Conservation (phyloP, 805 yeast genomes). For the Nadsonia fulvescens region DNA sequence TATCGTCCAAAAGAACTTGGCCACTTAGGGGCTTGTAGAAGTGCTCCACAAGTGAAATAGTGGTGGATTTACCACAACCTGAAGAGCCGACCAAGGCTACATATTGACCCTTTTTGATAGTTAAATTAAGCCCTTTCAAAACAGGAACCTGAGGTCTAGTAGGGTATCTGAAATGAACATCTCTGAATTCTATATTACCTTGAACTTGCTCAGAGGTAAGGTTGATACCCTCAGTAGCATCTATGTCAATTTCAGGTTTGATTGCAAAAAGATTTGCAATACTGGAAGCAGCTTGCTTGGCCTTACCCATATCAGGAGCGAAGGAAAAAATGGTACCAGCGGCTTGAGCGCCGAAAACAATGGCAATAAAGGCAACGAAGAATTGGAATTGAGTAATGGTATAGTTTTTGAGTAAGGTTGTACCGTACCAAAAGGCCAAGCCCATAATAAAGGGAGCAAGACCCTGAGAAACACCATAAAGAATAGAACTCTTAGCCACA, state of each 20-base stretch:
- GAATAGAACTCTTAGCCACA: slow-evolving; percentile 16
- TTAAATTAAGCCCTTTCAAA: slow-evolving; percentile 31
- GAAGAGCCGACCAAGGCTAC: slow-evolving; percentile 56
- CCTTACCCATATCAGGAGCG: slow-evolving; percentile 27
- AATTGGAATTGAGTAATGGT: slow-evolving; percentile 18
- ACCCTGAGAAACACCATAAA: slow-evolving; percentile 23
- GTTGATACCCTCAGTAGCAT: slow-evolving; percentile 14
- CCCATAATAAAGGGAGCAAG: slow-evolving; percentile 23
- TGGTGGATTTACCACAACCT: slow-evolving; percentile 45
- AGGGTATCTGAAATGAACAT: slow-evolving; percentile 51
- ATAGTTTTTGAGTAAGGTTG: slow-evolving; percentile 18
- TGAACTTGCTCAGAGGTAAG: slow-evolving; percentile 16
- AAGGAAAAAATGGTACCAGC: slow-evolving; percentile 24
- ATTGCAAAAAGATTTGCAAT: slow-evolving; percentile 18
- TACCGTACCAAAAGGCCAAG: slow-evolving; percentile 26
- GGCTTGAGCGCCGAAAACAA: slow-evolving; percentile 25
- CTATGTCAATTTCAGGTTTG: slow-evolving; percentile 20
- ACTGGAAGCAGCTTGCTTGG: slow-evolving; percentile 20
- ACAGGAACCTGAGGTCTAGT: slow-evolving; percentile 34
- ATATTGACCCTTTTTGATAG: slow-evolving; percentile 30
- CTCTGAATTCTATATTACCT: slow-evolving; percentile 36
- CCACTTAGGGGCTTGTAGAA: slow-evolving; percentile 35
- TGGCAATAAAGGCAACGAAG: slow-evolving; percentile 22
- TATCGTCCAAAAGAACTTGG: slow-evolving; percentile 32
- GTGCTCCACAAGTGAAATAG: slow-evolving; percentile 32